phyloP scores from a whole-genome alignment of 257 asterid genomes.

The Lantana camara region DNA sequence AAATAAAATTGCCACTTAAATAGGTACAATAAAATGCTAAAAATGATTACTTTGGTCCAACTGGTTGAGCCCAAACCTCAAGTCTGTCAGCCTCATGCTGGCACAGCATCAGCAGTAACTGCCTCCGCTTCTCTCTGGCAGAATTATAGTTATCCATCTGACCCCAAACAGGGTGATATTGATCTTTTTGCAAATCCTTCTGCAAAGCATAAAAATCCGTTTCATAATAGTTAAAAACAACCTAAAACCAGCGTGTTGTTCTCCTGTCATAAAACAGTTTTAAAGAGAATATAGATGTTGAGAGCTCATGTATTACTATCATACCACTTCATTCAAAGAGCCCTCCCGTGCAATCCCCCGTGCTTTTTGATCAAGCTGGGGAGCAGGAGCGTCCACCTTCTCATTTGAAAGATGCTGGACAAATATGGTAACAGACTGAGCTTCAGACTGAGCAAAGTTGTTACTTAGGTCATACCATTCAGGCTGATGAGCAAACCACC shows the following conservation, averaged over 20 bases:
- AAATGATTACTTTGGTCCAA: constrained; percentile 69
- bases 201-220: constrained; percentile 37
- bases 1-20: constrained; percentile 24
- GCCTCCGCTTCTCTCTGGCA: constrained; percentile 91
- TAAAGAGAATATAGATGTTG: constrained; percentile 21
- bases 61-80: constrained; percentile 99
- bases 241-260: constrained; percentile 13
- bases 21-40: constrained; percentile 3
- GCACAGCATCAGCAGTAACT: constrained; percentile 87
- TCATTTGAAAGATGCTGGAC: constrained; percentile 81
- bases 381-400: constrained; percentile 49
- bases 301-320: constrained; percentile 33
- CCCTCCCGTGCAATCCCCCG: constrained; percentile 61
- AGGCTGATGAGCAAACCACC: constrained; percentile 94
- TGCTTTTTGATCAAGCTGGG: constrained; percentile 63
- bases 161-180: constrained; percentile 96
- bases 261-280: constrained; percentile 8
- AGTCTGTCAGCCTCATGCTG: constrained; percentile 97
- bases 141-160: constrained; percentile 78
- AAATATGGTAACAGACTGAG: constrained; percentile 82
- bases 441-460: constrained; percentile 86
- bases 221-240: constrained; percentile 24
- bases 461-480: constrained; percentile 85
- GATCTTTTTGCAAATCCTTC: constrained; percentile 87
- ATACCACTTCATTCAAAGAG: constrained; percentile 68